These are phyloP conservation scores for Colletotrichum liriopes DNA, from an alignment of 2,329 filamentous ascomycete species.

Conservation along the genomic window DNA sequence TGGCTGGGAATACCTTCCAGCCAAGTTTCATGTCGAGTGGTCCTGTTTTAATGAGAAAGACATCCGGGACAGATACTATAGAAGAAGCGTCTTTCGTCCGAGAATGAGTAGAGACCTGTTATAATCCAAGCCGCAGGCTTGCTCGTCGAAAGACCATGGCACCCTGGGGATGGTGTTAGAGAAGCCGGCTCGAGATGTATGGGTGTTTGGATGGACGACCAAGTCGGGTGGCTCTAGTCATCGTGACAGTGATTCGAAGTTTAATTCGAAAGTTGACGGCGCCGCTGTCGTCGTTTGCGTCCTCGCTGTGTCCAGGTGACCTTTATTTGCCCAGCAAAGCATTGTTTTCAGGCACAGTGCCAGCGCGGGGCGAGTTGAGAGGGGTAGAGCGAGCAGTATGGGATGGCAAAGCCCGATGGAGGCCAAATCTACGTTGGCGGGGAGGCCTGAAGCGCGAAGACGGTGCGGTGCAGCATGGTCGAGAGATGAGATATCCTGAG, in stretches of 20 bases:
- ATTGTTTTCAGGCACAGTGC: slow-evolving; percentile 15
- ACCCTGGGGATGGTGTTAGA: background rate
- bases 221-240: background rate
- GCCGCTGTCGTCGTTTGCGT: slow-evolving; percentile 20
- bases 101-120: background rate
- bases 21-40: slow-evolving; percentile 1
- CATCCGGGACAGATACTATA: background rate
- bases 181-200: background rate
- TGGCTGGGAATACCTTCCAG: slow-evolving; percentile 7
- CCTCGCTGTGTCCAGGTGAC: background rate
- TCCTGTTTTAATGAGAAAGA: background rate
- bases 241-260: background rate
- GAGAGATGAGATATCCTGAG: background rate
- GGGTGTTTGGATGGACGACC: background rate
- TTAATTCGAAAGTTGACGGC: slow-evolving; percentile 7
- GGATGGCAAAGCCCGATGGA: background rate
- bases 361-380: background rate
- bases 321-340: slow-evolving; percentile 30
- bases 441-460: background rate
- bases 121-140: background rate
- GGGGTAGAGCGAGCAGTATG: background rate
- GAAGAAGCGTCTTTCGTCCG: background rate
- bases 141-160: background rate
- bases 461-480: background rate
- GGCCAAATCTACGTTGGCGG: background rate